Evolutionary conservation across 179 eudicot genomes (phyloP), one percentile per base, ranked within the genome.

Genomic region (Gypsophila paniculata): DNA sequence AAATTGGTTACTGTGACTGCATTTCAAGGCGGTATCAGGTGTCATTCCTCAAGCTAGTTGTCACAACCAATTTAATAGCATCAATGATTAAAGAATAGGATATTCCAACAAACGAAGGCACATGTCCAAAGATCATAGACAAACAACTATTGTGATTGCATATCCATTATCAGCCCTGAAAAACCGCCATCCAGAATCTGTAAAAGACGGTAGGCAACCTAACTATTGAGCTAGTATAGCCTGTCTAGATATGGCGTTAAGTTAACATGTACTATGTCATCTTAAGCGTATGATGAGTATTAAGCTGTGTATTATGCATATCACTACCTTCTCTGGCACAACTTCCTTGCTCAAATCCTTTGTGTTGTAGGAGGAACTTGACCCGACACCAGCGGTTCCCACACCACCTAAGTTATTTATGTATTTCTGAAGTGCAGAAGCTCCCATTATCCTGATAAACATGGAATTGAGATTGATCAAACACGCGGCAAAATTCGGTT

Each of bases 381-480:
- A 90, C n/a, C 97, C 96, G 79, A 94, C 94, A 77, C 99, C 96
- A 54, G 96, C 81, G 72, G 99, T 75, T 80, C 97, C 97, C 54
- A 88, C 85, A 39, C 97, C 96, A 66, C 95, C 94, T 73, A 95
- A 83, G 82, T 91, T 74, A 76, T 85, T 83, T 60, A 95, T 82
- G 82, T 95, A 92, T 79, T 87, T 92, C 69, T 92, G 93, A 81
- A 92, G 89, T 54, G 91, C 95, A 60, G 93, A 78, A 69, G 93
- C 86, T 76, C 97, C 96, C 90, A 90, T 76, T 68, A 90, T 71
- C 97, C 99, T 95, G 79, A 76, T 29, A 57, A 84, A 36, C 11
- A 65, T 12, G 57, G 26, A 63, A 46, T 53, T 22, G 15, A 69
- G 54, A 57, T 71, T 39, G n/a, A 61, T 22, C 19, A 9, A 46